Conservation (phyloP, 2,329 filamentous ascomycete species). For the Aspergillus sp. region DNA sequence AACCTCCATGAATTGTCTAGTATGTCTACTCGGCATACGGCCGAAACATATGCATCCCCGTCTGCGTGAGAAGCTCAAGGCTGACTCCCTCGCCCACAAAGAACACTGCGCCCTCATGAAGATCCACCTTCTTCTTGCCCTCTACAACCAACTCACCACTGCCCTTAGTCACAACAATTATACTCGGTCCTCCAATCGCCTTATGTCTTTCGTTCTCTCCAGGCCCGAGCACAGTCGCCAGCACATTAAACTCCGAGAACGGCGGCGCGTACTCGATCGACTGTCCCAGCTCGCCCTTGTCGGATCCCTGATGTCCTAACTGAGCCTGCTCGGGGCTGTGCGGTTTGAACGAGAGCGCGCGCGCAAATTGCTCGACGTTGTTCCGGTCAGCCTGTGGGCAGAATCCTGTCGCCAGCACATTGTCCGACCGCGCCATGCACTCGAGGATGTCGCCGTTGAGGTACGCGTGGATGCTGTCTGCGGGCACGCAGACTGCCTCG, state of each 20-base stretch:
- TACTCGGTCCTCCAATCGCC: conserved; percentile 59
- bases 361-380: conserved; percentile 62
- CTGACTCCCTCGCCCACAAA: conserved; percentile 63
- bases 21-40: conserved; percentile 46
- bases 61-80: conserved; percentile 46
- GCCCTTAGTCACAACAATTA: conserved; percentile 64
- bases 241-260: conserved; percentile 70
- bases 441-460: conserved; percentile 73
- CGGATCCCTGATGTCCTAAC: conserved; percentile 51
- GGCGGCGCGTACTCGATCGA: conserved; percentile 66
- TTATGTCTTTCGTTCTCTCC: conserved; percentile 61
- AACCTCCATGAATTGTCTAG: too few species aligned
- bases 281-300: conserved; percentile 57
- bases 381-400: conserved; percentile 67
- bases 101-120: conserved; percentile 64
- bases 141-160: conserved; percentile 57
- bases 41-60: conserved; percentile 54
- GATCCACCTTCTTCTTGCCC: conserved; percentile 49
- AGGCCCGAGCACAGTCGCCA: conserved; percentile 56
- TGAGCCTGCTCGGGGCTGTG: conserved; percentile 59
- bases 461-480: conserved; percentile 73
- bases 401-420: conserved; percentile 74
- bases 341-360: conserved; percentile 63
- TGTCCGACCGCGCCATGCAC: conserved; percentile 75
- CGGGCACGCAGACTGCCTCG: conserved; percentile 68